Evolutionary conservation across 768 basidiomycete species (phyloP), one percentile per base, ranked within the genome.

Genomic region (Leucocoprinus leucothites): DNA sequence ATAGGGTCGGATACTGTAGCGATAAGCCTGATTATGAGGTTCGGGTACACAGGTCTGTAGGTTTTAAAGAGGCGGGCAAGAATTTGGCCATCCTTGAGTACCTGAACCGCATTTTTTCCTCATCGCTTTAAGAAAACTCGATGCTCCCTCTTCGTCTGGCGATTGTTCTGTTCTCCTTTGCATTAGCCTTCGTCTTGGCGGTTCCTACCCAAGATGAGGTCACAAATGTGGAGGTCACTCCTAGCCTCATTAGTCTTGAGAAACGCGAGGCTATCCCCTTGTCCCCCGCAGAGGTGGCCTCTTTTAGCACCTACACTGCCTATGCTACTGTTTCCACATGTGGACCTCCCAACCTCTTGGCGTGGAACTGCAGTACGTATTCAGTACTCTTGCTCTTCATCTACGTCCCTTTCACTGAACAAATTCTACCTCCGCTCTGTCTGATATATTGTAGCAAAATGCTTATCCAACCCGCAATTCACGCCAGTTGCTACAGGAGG

Each of bases 321-420:
- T 83, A 77, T 59, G 81, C 84, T 0, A 75, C 76, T 36, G 63
- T 81, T 9, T 82, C 71, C 1, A 80, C 80, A 59, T 86, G 84
- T 53, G 49, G 65, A 14, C 67, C 81, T 5, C 50, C 72, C 3
- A 51, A 66, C 38, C 79, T 76, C 22, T 58, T 75, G 40, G 69
- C 71, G 19, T 85, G 83, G 81, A 63, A 73, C 25, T 85, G 84
- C 64, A 83, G 84, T 66, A 58, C n/a, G n/a, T n/a, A n/a, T n/a
- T n/a, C n/a, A n/a, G n/a, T n/a, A n/a, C n/a, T n/a, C n/a, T n/a
- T 41, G 13, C 18, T 5, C 16, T 14, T 41, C 18, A 14, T 41
- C 4, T 41, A 41, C 31, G 31, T n/a, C n/a, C n/a, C n/a, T n/a
- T n/a, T n/a, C n/a, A n/a, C 31, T 14, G 40, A 16, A 4, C 18